These are phyloP conservation scores for Neofusicoccum laricinum DNA, from an alignment of 2,329 filamentous ascomycete genomes.

Conservation along the genomic window DNA sequence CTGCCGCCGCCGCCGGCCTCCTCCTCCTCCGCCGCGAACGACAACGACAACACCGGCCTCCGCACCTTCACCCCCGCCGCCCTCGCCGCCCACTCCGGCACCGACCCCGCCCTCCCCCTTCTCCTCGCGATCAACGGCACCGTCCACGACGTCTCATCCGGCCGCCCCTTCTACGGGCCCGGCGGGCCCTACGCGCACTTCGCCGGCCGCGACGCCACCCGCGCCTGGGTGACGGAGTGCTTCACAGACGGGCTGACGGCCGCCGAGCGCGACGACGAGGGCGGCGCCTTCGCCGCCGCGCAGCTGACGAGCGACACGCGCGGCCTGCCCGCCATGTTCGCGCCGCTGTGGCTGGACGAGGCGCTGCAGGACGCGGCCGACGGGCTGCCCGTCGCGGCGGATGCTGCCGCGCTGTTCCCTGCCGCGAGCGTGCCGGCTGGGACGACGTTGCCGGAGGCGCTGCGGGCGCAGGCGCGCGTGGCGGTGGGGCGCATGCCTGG, in stretches of 20 bases:
- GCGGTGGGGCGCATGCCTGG: not conserved
- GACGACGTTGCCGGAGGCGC: conserved; percentile 7
- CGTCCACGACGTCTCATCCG: conserved; percentile 30
- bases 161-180: conserved; percentile 29
- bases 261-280: too few species aligned
- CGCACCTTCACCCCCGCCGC: conserved; percentile 20
- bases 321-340: conserved; percentile 27
- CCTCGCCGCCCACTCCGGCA: conserved; percentile 25
- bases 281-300: not conserved
- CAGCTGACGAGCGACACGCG: conserved; percentile 27
- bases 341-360: conserved; percentile 28
- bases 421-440: not conserved
- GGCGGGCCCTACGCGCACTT: conserved; percentile 30
- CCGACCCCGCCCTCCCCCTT: conserved; percentile 24
- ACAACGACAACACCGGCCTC: not conserved
- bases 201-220: conserved; percentile 27
- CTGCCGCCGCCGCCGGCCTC: not conserved
- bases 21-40: not conserved
- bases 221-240: conserved; percentile 31
- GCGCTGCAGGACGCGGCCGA: conserved; percentile 20
- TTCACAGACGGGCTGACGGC: conserved; percentile 21
- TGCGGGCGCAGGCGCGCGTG: not conserved
- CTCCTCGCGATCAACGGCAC: conserved; percentile 30
- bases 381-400: conserved; percentile 17
- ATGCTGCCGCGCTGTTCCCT: not conserved